These are phyloP conservation scores for Escallonia herrerae DNA, from an alignment of 129 eudicot species.

Conservation along the genomic window DNA sequence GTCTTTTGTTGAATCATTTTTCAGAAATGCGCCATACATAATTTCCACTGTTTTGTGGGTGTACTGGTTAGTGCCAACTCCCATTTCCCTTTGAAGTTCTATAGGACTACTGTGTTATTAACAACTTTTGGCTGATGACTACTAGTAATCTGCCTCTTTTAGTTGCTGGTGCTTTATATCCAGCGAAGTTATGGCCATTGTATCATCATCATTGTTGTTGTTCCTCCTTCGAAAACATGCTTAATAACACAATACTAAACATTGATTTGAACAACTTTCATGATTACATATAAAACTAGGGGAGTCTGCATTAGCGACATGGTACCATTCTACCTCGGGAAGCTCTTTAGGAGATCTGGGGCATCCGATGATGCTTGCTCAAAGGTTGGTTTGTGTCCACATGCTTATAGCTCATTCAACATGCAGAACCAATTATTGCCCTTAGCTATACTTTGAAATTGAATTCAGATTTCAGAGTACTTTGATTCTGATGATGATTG, in stretches of 20 bases:
- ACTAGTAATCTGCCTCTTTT: no score
- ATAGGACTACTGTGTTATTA: no score
- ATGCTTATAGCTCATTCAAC: constrained; percentile 8
- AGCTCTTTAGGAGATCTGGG: constrained; percentile 70
- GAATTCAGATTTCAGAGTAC: constrained; percentile 14
- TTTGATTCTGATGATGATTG: constrained; percentile 15
- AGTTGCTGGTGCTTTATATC: no score
- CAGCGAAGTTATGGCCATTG: no score
- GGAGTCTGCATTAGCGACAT: constrained; percentile 92
- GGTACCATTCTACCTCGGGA: constrained; percentile 93
- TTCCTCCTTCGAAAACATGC: neutral
- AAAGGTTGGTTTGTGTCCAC: constrained; percentile 57
- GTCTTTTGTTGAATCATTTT: constrained; percentile 66
- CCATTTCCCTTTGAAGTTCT: neutral
- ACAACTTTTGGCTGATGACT: no score
- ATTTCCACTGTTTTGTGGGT: constrained; percentile 81
- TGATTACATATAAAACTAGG: constrained; percentile 32
- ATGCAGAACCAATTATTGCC: neutral
- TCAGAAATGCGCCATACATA: constrained; percentile 74
- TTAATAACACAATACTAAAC: constrained; percentile 2
- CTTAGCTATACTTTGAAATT: constrained; percentile 7
- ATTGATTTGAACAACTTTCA: constrained; percentile 10
- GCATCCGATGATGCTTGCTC: constrained; percentile 75
- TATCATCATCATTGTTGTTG: constrained; percentile 2
- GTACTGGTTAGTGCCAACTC: constrained; percentile 62